Base-by-base conservation (phyloP, 2,329 filamentous ascomycete species). In the Neurospora sp. region DNA sequence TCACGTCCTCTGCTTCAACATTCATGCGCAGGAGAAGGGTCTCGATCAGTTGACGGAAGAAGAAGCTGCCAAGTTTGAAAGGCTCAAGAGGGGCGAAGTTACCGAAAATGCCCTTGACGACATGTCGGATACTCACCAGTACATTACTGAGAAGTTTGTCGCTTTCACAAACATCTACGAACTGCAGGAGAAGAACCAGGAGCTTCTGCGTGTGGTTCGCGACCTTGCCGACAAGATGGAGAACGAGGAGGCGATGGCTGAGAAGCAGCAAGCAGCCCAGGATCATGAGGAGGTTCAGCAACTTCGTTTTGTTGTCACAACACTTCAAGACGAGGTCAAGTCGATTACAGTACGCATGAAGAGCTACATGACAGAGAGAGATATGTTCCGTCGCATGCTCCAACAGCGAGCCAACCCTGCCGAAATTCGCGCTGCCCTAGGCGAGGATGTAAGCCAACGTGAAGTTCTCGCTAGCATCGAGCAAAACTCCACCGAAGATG, bases 341-440 rank as follows among this genome's bases (percentile, higher is more conserved):
- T 91, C 91, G 12, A 90, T 97, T 74, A 88, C 91, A 62, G 89
- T 91, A 38, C 92, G 94, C 70, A 92, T 93, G 73, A 92, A 97
- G 82, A 97, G 92, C 79, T 97, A 97, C 79, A 93, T 96, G 78
- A 92, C 93, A 76, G 96, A 99, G 81, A 90, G 96, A 72, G 95
- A 99, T 78, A 97, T 97, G 88, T 98, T 97, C 89, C 90, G 95
- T 28, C 93, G 94, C 68, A 94, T 98, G 83, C 87, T 97, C 38
- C 92, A 95, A 74, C 92, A 96, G 72, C 80, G 89, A 81, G 78
- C 84, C 77, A 76, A 86, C 77, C 77, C 87, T 78, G 84, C 82
- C 12, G 90, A 93, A 71, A 83, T 91, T 57, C 85, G 87, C 17
- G 89, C 89, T 1, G 84, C 89, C 67, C 89, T 96, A 77, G 92